These are phyloP conservation scores for Lactarius indigo DNA, from an alignment of 768 basidiomycete genomes.

Conservation along the genomic window DNA sequence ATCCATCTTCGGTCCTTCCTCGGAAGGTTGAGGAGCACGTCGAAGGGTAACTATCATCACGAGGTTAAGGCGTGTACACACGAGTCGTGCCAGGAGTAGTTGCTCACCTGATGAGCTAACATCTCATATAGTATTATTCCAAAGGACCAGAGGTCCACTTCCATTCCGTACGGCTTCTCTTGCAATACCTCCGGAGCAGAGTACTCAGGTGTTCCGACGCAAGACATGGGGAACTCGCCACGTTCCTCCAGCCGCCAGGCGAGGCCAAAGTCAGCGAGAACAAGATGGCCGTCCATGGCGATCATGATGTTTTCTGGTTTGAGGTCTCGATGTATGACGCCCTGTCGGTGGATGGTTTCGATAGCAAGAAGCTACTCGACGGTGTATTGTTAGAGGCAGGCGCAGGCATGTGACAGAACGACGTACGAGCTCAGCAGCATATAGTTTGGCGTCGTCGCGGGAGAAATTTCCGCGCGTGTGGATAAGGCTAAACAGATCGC, in stretches of 20 bases:
- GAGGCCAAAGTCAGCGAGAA: constrained; percentile 18
- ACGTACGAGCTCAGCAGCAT: constrained; percentile 20
- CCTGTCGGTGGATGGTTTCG: constrained; percentile 9
- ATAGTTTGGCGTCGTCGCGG: constrained; percentile 2
- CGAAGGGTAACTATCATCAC: neutral
- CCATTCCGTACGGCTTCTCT: constrained; percentile 10
- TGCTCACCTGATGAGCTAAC: constrained; percentile 34
- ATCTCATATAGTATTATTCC: constrained; percentile 94
- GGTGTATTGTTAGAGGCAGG: neutral
- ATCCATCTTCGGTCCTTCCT: neutral
- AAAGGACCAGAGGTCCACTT: constrained; percentile 94
- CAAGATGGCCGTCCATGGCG: constrained; percentile 13
- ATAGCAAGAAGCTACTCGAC: constrained; percentile 16
- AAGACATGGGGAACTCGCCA: neutral
- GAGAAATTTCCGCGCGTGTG: neutral
- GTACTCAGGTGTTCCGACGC: constrained; percentile 16
- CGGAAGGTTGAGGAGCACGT: constrained; percentile 3
- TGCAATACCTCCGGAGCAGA: constrained; percentile 16
- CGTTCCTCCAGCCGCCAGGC: constrained; percentile 14
- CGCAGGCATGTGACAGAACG: neutral
- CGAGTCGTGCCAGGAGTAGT: neutral
- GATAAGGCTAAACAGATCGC: constrained; percentile 8
- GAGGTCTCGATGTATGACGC: constrained; percentile 20
- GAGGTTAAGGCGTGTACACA: neutral
- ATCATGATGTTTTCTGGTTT: constrained; percentile 21